Evolutionary conservation across 768 basidiomycete species (phyloP), one percentile per base, ranked within the genome.

Genomic region (Leccinum uliginosum): DNA sequence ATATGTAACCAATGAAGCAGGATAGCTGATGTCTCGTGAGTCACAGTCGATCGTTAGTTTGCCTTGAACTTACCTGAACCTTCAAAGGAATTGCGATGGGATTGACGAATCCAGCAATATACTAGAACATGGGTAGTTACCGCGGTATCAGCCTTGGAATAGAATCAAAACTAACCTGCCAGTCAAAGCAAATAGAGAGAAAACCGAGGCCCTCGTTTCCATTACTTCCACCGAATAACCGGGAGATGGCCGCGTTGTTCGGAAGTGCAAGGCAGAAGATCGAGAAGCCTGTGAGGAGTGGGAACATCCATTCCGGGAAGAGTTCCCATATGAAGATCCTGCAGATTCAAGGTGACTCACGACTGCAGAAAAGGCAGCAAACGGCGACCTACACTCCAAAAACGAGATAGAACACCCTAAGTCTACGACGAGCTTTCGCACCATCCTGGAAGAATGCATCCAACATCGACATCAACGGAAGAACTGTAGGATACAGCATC

Each of bases 141-240:
- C 17, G 34, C 0, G 1, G 2, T 2, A 3, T 5, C 15, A 9
- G 15, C 34, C 44, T 17, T 4, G 57, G 54, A 77, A 65, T 40
- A 30, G 12, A 12, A 12, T 12, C 12, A 30, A 75, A 34, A 50
- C 76, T 1, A 55, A 71, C 70, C 71, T 83, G 81, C 84, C 85
- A 86, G 62, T 87, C 85, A 14, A 86, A 70, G 59, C 75, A 83
- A 40, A 85, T 65, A 2, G 84, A 77, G 45, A 86, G 78, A 51
- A 81, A 68, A 11, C 83, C 85, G 43, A 86, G 76, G 7, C 84
- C 84, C 67, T 85, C 83, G 54, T 86, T 84, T 54, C 77, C 84
- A 30, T 81, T 78, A 38, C 78, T 81, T 40, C 84, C 84, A 51
- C 84, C 84, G 62, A 86, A 85, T 29, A 85, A 71, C 26, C 79